These are phyloP conservation scores for Trichothecium sympodiale DNA, from an alignment of 2,329 filamentous ascomycete genomes.

Conservation along the genomic window DNA sequence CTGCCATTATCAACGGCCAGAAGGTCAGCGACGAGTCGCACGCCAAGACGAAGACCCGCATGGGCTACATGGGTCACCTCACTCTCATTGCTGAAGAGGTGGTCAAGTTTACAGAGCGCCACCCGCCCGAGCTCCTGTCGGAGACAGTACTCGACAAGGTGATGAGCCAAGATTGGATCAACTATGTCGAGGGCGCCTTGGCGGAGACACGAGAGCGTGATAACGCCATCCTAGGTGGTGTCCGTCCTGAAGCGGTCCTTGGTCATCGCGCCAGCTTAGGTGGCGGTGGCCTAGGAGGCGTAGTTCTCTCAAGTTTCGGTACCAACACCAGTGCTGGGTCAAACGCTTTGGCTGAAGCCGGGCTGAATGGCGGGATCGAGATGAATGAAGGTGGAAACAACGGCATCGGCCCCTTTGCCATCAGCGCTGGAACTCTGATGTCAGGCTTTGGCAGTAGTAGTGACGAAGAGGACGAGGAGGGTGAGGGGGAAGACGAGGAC, in stretches of 20 bases:
- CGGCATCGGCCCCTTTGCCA: constrained; percentile 61
- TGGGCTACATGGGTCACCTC: constrained; percentile 97
- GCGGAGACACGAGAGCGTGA: constrained; percentile 91
- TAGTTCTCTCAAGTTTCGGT: constrained; percentile 36
- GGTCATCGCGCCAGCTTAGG: constrained; percentile 60
- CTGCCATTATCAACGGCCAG: constrained; percentile 86
- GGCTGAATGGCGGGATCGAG: constrained; percentile 67
- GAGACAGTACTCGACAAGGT: constrained; percentile 78
- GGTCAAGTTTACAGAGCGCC: constrained; percentile 93
- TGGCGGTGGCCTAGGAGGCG: constrained; percentile 32
- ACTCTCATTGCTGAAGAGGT: constrained; percentile 97
- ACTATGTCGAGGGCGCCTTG: constrained; percentile 86
- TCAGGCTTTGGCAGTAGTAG: constrained; percentile 92
- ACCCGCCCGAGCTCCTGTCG: constrained; percentile 79
- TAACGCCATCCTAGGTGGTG: constrained; percentile 94
- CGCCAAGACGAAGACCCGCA: constrained; percentile 70
- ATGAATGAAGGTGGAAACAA: constrained; percentile 48
- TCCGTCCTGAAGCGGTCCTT: constrained; percentile 81
- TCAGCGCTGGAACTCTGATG: constrained; percentile 64
- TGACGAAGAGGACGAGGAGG: constrained; percentile 92
- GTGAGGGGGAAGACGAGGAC: constrained; percentile 74
- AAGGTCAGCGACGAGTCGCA: constrained; percentile 78
- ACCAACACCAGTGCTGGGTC: constrained; percentile 29
- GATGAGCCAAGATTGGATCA: constrained; percentile 81
- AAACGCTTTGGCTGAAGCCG: constrained; percentile 67